Base-by-base conservation (phyloP, 2,329 filamentous ascomycete species). In the Colletotrichum tropicicola region DNA sequence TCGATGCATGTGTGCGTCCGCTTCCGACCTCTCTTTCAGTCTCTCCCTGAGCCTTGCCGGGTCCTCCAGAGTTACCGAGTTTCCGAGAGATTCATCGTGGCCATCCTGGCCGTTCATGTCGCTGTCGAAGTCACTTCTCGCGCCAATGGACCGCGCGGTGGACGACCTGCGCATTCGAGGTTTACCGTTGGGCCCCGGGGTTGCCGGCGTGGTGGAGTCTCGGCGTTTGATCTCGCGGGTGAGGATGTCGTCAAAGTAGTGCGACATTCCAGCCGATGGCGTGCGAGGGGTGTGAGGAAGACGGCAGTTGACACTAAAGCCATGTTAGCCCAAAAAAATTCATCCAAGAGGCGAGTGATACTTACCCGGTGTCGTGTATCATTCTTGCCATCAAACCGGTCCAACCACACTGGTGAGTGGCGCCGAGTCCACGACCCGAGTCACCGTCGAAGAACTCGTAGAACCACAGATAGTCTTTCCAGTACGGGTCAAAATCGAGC, bases 371-470 rank as follows among this genome's bases (percentile, higher is more conserved):
- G 74, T 98, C 96, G 72, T 98, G 95, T 65, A 98, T 98, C 88
- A 98, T 92, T 79, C 97, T 94, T 25, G 95, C 95, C 76, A 98
- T 94, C 70, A 98, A 79, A 23, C 95, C 95, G 37, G 95, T 98
- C 95, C 96, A 98, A 52, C 95, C 95, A 74, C 93, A 97, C 78
- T 98, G 96, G 78, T 98, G 96, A 49, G 91, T 95, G 37, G 95
- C 93, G 61, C 95, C 95, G 1, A 98, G 86, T 15, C 96, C 95
- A 70, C 94, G 91, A 13, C 95, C 95, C 53, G 85, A 90, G 75
- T 98, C 94, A 39, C 94, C 95, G 74, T 98, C 95, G 75, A 98
- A 98, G 84, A 97, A 98, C 77, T 98, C 95, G 75, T 97, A 92
- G 85, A 97, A 98, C 92, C 93, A 98, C 72, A 98, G 83, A 73